Evolutionary conservation across 2,329 filamentous ascomycete genomes (phyloP).

Genomic region (Penicillium sp.): DNA sequence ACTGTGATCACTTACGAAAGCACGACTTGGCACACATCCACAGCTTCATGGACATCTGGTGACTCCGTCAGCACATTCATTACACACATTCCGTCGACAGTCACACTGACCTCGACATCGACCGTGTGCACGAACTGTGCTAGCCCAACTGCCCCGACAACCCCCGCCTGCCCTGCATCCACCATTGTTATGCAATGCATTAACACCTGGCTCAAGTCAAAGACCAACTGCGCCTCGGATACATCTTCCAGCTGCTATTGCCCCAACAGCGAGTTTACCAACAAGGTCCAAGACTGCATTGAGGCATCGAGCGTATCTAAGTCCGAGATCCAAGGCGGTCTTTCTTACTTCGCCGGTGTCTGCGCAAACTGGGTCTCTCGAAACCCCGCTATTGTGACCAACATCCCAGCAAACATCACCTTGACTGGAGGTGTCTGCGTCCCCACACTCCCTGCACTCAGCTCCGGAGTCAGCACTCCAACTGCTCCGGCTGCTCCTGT

Average conservation of each 20-base stretch:
- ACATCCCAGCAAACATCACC: constrained; percentile 63
- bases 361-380: constrained; percentile 71
- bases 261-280: constrained; percentile 72
- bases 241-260: constrained; percentile 84
- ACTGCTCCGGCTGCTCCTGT: constrained; percentile 31
- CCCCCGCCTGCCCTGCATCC: constrained; percentile 37
- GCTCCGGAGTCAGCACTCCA: constrained; percentile 37
- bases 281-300: constrained; percentile 78
- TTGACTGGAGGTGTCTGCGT: constrained; percentile 47
- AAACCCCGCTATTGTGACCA: constrained; percentile 85
- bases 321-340: constrained; percentile 66
- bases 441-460: constrained; percentile 52
- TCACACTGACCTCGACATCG: constrained; percentile 20
- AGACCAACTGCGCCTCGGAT: constrained; percentile 76
- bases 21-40: constrained; percentile 34
- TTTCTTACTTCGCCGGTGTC: constrained; percentile 87
- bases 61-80: constrained; percentile 54
- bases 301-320: constrained; percentile 70
- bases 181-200: constrained; percentile 80
- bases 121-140: constrained; percentile 14
- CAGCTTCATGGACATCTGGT: constrained; percentile 41
- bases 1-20: constrained; percentile 33
- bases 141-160: not conserved
- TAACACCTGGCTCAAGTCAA: constrained; percentile 79
- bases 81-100: constrained; percentile 59